Evolutionary conservation across 2,329 filamentous ascomycete genomes (phyloP).

Genomic region (Penicillium hesseltinei): DNA sequence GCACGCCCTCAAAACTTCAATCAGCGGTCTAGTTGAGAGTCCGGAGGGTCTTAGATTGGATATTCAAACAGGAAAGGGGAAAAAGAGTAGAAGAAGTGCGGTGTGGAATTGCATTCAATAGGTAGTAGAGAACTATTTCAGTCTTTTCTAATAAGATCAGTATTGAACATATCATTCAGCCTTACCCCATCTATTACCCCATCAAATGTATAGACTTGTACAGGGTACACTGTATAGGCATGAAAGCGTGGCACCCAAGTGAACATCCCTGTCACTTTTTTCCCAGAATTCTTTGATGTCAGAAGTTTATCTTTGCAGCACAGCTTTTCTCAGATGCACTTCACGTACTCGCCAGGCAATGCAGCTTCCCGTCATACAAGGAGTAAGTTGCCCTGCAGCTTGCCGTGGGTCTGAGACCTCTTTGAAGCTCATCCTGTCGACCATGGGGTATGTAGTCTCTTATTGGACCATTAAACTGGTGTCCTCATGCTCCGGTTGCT

Average conservation of each 20-base stretch:
- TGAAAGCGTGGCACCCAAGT: not conserved
- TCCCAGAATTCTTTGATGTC: constrained; percentile 14
- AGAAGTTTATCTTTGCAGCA: constrained; percentile 23
- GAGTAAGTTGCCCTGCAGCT: constrained; percentile 29
- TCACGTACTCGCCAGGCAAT: constrained; percentile 25
- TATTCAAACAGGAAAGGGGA: not conserved
- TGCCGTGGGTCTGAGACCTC: constrained; percentile 35
- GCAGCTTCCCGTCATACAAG: constrained; percentile 31
- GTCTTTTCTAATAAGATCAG: not conserved
- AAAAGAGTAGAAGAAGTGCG: not conserved
- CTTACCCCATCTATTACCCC: not conserved
- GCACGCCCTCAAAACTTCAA: constrained; percentile 10
- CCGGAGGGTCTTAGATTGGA: not conserved
- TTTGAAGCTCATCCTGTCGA: constrained; percentile 26
- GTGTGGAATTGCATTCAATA: not conserved
- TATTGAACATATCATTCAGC: not conserved
- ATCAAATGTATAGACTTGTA: not conserved
- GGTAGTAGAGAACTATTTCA: not conserved
- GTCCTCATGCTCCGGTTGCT: constrained; percentile 26
- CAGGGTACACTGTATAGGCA: not conserved
- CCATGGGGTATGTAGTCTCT: constrained; percentile 5
- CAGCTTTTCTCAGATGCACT: constrained; percentile 11
- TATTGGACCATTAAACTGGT: constrained; percentile 25
- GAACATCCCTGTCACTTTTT: not conserved
- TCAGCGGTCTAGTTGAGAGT: constrained; percentile 13